phyloP scores from a whole-genome alignment of 495 filamentous ascomycete species.

The Lasiosphaeris hirsuta region DNA sequence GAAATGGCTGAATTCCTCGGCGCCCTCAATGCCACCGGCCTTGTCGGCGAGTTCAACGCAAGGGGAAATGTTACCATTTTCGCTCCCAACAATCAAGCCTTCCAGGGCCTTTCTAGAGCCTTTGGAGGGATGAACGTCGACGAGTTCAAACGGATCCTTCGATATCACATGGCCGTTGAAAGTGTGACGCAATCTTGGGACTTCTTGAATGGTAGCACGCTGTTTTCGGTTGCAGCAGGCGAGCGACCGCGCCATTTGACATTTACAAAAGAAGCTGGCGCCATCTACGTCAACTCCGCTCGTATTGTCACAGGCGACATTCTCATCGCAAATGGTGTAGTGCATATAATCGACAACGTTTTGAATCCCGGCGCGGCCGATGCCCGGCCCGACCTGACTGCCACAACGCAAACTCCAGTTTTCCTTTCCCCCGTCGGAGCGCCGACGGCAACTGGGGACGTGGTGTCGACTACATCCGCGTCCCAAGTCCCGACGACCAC shows the following conservation, averaged over 20 bases:
- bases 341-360: slow-evolving; percentile 62
- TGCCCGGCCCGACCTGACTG: slow-evolving; percentile 39
- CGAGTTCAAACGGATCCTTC: slow-evolving; percentile 19
- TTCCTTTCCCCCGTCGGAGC: slow-evolving; percentile 26
- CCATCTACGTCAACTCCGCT: slow-evolving; percentile 46
- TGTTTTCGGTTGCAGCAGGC: slow-evolving; percentile 14
- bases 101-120: slow-evolving; percentile 49
- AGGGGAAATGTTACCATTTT: slow-evolving; percentile 35
- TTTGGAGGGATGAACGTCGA: slow-evolving; percentile 6
- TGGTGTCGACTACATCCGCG: no score
- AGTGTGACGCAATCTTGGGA: slow-evolving; percentile 41
- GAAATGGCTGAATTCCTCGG: slow-evolving; percentile 33
- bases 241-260: not conserved
- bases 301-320: slow-evolving; percentile 56
- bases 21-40: slow-evolving; percentile 31
- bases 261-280: slow-evolving; percentile 15
- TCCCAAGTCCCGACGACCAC: no score
- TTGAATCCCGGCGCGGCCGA: slow-evolving; percentile 54
- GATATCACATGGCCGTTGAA: slow-evolving; percentile 39
- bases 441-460: not conserved
- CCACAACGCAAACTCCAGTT: slow-evolving; percentile 41
- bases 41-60: slow-evolving; percentile 25
- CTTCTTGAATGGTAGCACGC: slow-evolving; percentile 19
- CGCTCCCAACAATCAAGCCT: slow-evolving; percentile 41
- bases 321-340: slow-evolving; percentile 61